phyloP scores from a whole-genome alignment of 768 basidiomycete species.

The Lactifluus volemus region DNA sequence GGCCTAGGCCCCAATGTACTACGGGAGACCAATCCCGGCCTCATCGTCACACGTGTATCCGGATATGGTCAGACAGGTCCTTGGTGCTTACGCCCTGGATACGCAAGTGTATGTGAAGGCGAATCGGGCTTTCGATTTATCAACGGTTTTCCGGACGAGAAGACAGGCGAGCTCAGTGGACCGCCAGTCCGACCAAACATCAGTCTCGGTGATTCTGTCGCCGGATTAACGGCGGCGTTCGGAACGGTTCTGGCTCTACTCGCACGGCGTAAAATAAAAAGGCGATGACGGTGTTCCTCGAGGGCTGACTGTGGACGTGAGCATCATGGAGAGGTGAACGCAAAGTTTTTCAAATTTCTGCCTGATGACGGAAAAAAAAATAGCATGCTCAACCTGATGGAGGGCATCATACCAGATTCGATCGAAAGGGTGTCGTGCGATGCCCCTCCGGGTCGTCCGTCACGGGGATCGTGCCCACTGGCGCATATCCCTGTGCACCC shows the following conservation, averaged over 20 bases:
- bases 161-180: conserved; percentile 44
- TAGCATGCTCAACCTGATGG: conserved; percentile 73
- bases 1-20: conserved; percentile 48
- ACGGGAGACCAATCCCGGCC: conserved; percentile 68
- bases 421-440: conserved; percentile 62
- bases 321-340: conserved; percentile 58
- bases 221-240: conserved; percentile 65
- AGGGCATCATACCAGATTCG: conserved; percentile 70
- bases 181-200: conserved; percentile 66
- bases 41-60: conserved; percentile 85
- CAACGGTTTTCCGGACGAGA: conserved; percentile 52
- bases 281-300: conserved; percentile 24
- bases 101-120: conserved; percentile 68
- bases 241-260: conserved; percentile 62
- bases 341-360: too few species aligned
- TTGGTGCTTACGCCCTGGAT: conserved; percentile 62
- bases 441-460: conserved; percentile 69
- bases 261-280: conserved; percentile 29
- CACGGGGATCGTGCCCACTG: conserved; percentile 68
- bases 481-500: conserved; percentile 61
- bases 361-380: background rate
- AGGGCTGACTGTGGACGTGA: conserved; percentile 62
- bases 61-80: conserved; percentile 72
- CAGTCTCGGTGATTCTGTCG: conserved; percentile 63
- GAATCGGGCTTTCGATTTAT: conserved; percentile 69